These are phyloP conservation scores for Linum tenue DNA, from an alignment of 345 rosid genomes.

Conservation along the genomic window DNA sequence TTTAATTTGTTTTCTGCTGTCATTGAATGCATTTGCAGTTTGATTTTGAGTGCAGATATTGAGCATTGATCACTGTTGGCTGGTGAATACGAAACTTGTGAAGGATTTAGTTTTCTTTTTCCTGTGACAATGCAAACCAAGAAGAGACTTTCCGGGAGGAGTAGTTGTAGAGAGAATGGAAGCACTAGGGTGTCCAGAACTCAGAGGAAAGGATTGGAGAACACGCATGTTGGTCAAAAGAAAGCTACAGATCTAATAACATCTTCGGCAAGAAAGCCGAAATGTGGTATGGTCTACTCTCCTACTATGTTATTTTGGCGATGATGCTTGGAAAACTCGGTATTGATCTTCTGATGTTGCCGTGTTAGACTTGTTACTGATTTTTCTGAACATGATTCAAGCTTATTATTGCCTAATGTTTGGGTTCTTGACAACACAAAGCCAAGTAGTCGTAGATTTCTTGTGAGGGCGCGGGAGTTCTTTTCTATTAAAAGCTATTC, in stretches of 20 bases:
- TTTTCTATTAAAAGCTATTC: no score
- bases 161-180: conserved; percentile 33
- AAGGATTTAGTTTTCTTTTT: conserved; percentile 5
- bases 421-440: no score
- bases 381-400: no score
- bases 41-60: conserved; percentile 1
- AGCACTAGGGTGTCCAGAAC: conserved; percentile 43
- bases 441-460: no score
- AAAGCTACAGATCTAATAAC: conserved; percentile 49
- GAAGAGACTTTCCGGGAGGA: conserved; percentile 47
- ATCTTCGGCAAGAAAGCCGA: conserved; percentile 59
- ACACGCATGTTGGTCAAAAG: conserved; percentile 36
- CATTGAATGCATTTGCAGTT: neutral
- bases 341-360: neutral
- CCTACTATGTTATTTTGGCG: neutral
- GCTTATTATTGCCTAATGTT: no score
- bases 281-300: conserved; percentile 21
- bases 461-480: no score
- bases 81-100: neutral
- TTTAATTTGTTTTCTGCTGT: no score
- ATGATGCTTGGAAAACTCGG: neutral
- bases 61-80: neutral
- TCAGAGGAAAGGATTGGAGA: conserved; percentile 43
- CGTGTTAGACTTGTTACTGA: no score
- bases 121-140: conserved; percentile 44